A percentile compares a stretch with the other conserved stretches of the same genome.
These are phyloP conservation scores for Oropetium thomaeum DNA, from an alignment of 176 grass and related monocot genomes.

Conservation along the genomic window DNA sequence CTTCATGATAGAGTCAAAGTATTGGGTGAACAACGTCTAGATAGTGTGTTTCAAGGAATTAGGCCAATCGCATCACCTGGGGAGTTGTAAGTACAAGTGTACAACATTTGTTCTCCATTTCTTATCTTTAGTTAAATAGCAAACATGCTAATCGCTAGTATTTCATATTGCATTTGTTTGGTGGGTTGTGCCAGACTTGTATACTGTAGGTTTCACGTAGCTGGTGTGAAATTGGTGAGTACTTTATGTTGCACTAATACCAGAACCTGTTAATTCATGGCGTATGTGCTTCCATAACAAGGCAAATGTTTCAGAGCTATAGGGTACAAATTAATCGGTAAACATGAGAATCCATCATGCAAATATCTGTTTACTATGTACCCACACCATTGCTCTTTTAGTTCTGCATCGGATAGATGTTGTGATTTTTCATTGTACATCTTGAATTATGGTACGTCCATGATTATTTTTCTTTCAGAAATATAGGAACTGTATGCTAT, in stretches of 20 bases:
- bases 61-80: constrained; percentile 67
- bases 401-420: neutral
- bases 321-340: neutral
- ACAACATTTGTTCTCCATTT: neutral
- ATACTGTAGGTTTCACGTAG: neutral
- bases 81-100: constrained; percentile 66
- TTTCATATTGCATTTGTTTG: constrained; percentile 1
- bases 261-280: neutral
- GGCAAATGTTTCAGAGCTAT: neutral
- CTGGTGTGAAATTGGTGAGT: neutral
- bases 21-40: constrained; percentile 58
- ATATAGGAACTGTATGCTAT: neutral
- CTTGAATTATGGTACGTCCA: neutral
- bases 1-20: constrained; percentile 82
- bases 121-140: neutral
- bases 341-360: neutral
- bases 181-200: neutral
- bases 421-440: neutral
- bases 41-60: constrained; percentile 79
- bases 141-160: neutral
- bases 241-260: neutral
- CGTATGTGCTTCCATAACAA: neutral
- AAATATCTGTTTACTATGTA: neutral
- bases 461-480: neutral
- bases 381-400: neutral